Evolutionary conservation across 208 protist species (phyloP).

Genomic region (Leishmania arabica): DNA sequence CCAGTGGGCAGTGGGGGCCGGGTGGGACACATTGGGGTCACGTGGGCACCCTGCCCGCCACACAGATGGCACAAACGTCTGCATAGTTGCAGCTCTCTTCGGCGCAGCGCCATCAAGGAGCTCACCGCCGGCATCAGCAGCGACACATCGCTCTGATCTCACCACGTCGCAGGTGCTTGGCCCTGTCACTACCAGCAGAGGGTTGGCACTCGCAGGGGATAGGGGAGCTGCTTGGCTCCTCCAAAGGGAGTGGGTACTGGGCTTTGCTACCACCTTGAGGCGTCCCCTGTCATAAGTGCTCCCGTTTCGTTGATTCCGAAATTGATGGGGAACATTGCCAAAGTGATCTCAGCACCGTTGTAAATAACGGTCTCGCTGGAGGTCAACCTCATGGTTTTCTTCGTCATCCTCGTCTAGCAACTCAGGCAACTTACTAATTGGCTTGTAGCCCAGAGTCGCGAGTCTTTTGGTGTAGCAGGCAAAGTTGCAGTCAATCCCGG

Average conservation of each 20-base stretch:
- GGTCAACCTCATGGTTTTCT: conserved; percentile 7
- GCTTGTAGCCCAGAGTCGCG: conserved; percentile 9
- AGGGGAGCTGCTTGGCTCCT: background rate
- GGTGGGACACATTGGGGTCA: background rate
- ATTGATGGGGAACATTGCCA: conserved; percentile 11
- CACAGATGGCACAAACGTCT: background rate
- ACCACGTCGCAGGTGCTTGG: background rate
- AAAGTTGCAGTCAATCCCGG: conserved; percentile 43
- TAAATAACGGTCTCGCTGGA: conserved; percentile 23
- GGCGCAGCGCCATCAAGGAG: background rate
- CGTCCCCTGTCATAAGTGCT: background rate
- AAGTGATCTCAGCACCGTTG: conserved; percentile 18
- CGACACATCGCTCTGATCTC: background rate
- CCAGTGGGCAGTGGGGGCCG: no score
- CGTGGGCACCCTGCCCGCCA: background rate
- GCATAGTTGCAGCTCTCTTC: background rate
- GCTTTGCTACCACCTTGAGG: background rate
- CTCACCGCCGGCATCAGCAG: background rate
- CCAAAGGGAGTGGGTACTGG: background rate
- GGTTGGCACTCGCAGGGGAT: background rate
- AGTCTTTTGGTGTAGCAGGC: conserved; percentile 38
- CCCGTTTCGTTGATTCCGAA: conserved; percentile 22
- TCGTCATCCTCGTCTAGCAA: conserved; percentile 1
- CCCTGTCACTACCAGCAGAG: background rate
- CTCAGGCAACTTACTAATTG: background rate